Evolutionary conservation across 2,329 filamentous ascomycete species (phyloP), one percentile per base, ranked within the genome.

Genomic region (Endocalyx cinctus): DNA sequence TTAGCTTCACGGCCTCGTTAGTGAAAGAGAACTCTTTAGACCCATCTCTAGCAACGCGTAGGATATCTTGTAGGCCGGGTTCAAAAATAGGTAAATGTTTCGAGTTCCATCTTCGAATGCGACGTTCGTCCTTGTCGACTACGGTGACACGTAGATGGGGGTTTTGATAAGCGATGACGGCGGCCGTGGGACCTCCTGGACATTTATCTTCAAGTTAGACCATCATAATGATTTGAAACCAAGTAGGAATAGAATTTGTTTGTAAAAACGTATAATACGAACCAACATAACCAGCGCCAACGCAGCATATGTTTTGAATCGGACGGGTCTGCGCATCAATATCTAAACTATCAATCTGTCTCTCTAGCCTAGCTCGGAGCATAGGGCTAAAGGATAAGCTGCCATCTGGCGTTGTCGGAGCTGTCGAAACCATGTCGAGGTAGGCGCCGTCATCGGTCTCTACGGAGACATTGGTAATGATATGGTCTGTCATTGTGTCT

Each of bases 51-150:
- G 77, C 73, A 29, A 78, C 66, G 40, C 76, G 70, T 19, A 89
- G 77, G 37, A 88, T 74, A 31, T 85, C 74, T 34, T 72, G 64
- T 17, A 90, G 67, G 10, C 79, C 82, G 0, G 82, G 81, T 59
- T 90, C 85, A 58, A 85, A 82, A 41, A 89, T 84, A 27, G 85
- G 85, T 12, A 87, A 73, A 43, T 82, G 72, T 27, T 71, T 67
- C 2, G 83, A 85, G 48, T 86, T 82, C 85, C 85, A 90, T 39
- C 75, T 72, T 31, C 69, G 70, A 42, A 89, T 86, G 28, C 83
- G 76, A 25, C 57, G 60, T 32, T 66, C 66, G 53, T 86, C 79
- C 39, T 75, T 67, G 54, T 89, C 85, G 22, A 88, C 79, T n/a
- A 89, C 83, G 14, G 78, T 84, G 25, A 89, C 81, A 29, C 68